Base-by-base conservation (phyloP, 768 basidiomycete species). In the Boletellus ananas region DNA sequence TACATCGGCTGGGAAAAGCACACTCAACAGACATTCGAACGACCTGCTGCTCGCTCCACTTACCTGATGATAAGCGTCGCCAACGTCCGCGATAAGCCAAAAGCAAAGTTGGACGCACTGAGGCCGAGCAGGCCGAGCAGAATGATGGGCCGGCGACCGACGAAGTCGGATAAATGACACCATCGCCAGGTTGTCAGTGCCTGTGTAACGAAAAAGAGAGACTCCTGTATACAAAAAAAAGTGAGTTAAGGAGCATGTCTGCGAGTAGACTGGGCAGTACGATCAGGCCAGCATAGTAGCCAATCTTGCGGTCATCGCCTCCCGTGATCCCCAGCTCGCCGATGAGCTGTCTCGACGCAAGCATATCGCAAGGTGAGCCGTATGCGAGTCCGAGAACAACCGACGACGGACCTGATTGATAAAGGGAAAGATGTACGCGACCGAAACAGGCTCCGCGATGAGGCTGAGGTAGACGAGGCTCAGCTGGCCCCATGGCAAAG, bases 141-240 rank as follows among this genome's bases (percentile, higher is more conserved):
- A n/a, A 84, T 62, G 27, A 85, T 72, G 10, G 83, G 84, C 53
- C 82, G 83, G 29, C 84, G 77, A 10, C 83, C 83, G 16, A 82
- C 60, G 42, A 69, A 70, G 54, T 85, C 82, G 3, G 84, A 85
- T 8, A 77, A 52, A 36, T 81, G 74, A 55, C 82, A 80, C 84
- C 84, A 85, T 55, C 80, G 79, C 8, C 85, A 72, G 2, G 80
- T 73, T 1, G 79, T 81, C 39, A 75, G 42, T 0, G 83, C 78
- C 55, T 85, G 80, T 0, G 79, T 72, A 1, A 72, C 67, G 49
- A 77, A 86, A 60, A 84, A 86, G 2, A 84, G 62, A 0, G 82
- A 84, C 69, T 83, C 78, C 82, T 84, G 4, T 8, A 7, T 16
- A 23, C 23, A 40, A 8, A 7, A 51, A n/a, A 37, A 34, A 38